Conservation (phyloP, 257 asterid species). For the Solanum medicagineum region DNA sequence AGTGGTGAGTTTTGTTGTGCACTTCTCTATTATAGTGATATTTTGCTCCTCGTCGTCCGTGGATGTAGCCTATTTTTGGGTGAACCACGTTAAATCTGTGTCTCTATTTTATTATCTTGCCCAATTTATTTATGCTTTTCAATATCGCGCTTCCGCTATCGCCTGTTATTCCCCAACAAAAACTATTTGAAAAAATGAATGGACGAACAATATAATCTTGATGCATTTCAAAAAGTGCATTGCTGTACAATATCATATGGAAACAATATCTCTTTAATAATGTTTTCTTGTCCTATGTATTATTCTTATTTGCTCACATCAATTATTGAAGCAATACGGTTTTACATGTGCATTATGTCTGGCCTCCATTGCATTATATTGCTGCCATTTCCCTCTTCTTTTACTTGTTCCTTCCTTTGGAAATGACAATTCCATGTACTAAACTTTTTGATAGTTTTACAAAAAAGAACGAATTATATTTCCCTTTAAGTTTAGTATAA, state of each 20-base stretch:
- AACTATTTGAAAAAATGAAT: not conserved
- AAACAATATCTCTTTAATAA: slow-evolving; percentile 1
- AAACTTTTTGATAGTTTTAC: accelerated
- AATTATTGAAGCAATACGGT: slow-evolving; percentile 21
- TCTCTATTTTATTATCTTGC: too few species aligned
- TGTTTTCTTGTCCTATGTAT: slow-evolving; percentile 15
- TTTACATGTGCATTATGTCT: not conserved
- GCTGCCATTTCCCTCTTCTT: not conserved
- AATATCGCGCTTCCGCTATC: too few species aligned
- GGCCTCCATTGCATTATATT: not conserved
- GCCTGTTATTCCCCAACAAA: too few species aligned
- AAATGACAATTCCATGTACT: not conserved
- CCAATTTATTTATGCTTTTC: too few species aligned
- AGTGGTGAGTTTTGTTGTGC: too few species aligned
- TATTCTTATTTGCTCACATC: slow-evolving; percentile 1
- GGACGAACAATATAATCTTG: not conserved
- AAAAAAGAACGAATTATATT: not conserved
- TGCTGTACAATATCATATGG: not conserved
- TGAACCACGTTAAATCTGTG: too few species aligned
- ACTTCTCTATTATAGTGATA: too few species aligned
- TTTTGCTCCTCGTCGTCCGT: too few species aligned
- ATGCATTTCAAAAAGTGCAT: not conserved
- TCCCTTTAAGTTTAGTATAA: not conserved
- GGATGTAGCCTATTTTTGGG: too few species aligned
- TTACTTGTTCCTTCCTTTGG: not conserved